Percentiles rank a stretch among this genome's conserved stretches.
Evolutionary conservation across 2,329 filamentous ascomycete genomes (phyloP).

Genomic region (Lithohypha guttulata): DNA sequence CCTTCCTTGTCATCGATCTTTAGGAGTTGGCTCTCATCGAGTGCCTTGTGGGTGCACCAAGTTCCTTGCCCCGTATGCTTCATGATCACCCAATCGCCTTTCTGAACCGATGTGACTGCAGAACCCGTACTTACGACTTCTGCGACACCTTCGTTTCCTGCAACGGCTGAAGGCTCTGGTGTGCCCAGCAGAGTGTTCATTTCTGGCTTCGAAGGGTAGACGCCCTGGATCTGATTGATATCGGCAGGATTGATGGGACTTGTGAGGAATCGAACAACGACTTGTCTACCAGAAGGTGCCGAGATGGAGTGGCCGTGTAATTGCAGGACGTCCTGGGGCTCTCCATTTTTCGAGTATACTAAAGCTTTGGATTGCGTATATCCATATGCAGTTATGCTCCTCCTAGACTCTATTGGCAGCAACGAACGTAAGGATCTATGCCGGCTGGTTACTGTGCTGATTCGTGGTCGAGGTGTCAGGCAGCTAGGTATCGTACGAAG

Average conservation of each 20-base stretch:
- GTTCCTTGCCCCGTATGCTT: conserved; percentile 75
- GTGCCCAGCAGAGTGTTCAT: conserved; percentile 72
- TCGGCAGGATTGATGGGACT: conserved; percentile 94
- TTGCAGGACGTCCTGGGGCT: conserved; percentile 38
- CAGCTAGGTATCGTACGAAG: conserved; percentile 3
- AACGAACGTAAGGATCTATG: no score
- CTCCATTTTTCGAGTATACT: conserved; percentile 38
- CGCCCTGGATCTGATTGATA: conserved; percentile 95
- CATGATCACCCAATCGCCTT: conserved; percentile 92
- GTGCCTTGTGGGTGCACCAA: conserved; percentile 83
- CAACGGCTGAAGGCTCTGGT: conserved; percentile 60
- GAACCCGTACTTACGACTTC: conserved; percentile 67
- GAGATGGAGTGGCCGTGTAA: conserved; percentile 41
- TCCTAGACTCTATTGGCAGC: conserved; percentile 18
- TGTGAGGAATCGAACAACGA: conserved; percentile 79
- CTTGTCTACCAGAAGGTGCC: conserved; percentile 44
- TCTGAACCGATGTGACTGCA: conserved; percentile 49
- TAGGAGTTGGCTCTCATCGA: conserved; percentile 50
- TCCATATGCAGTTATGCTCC: conserved; percentile 37
- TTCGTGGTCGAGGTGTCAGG: not conserved
- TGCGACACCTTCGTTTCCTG: conserved; percentile 87
- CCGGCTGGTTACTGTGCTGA: not conserved
- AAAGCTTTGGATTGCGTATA: conserved; percentile 41
- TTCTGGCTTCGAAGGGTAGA: conserved; percentile 75
- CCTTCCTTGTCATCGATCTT: conserved; percentile 60